phyloP scores from a whole-genome alignment of 345 rosid genomes.

The Euphorbia lathyris region DNA sequence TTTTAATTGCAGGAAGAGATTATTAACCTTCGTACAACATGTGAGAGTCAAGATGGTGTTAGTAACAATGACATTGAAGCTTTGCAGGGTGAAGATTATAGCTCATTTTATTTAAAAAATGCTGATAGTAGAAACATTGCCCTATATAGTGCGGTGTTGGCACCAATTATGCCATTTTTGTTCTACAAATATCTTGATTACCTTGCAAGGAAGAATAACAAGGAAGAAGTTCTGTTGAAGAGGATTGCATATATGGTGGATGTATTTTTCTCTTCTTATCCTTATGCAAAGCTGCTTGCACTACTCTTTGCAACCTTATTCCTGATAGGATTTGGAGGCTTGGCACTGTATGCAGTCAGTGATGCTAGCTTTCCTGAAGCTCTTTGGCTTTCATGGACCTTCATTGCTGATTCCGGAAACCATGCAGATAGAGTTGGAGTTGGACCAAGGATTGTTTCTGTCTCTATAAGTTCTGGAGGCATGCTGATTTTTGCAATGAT shows the following conservation, averaged over 20 bases:
- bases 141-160: conserved; percentile 48
- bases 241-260: conserved; percentile 85
- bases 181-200: conserved; percentile 67
- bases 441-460: conserved; percentile 83
- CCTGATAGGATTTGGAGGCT: conserved; percentile 77
- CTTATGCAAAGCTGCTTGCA: conserved; percentile 87
- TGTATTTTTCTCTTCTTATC: conserved; percentile 80
- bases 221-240: conserved; percentile 72
- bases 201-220: conserved; percentile 49
- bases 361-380: conserved; percentile 80
- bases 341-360: conserved; percentile 79
- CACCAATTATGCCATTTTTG: conserved; percentile 56
- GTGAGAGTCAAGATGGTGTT: conserved; percentile 34
- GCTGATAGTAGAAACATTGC: conserved; percentile 58
- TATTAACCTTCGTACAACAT: conserved; percentile 39
- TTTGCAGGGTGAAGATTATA: conserved; percentile 31
- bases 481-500: conserved; percentile 92
- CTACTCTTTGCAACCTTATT: conserved; percentile 77
- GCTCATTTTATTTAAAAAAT: conserved; percentile 30
- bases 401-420: conserved; percentile 88
- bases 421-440: conserved; percentile 80
- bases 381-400: conserved; percentile 91
- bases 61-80: conserved; percentile 27
- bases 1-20: conserved; percentile 64
- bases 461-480: conserved; percentile 87